These are phyloP conservation scores for Choanephora cucurbitarum DNA, from an alignment of 371 early-diverging fungal genomes.

Conservation along the genomic window DNA sequence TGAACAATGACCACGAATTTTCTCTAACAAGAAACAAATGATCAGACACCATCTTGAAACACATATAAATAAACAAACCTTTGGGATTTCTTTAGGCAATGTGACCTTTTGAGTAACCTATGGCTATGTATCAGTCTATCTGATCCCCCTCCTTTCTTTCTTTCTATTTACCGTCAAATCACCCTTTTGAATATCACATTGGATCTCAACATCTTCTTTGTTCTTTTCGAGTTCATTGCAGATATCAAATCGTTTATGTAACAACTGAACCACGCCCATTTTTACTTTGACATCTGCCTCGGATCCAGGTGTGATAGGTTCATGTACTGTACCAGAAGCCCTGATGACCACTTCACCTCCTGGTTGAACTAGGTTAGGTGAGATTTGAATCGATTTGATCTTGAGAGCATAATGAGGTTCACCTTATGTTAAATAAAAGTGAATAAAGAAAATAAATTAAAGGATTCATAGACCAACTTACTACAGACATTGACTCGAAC, in stretches of 20 bases:
- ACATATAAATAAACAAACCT: constrained; percentile 12
- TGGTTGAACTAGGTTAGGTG: constrained; percentile 15
- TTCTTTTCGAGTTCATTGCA: constrained; percentile 17
- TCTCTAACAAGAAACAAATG: constrained; percentile 6
- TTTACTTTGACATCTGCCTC: constrained; percentile 19
- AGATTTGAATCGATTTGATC: constrained; percentile 4
- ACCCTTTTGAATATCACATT: constrained; percentile 25
- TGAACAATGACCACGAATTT: constrained; percentile 10
- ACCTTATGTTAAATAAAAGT: neutral
- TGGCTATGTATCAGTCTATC: neutral
- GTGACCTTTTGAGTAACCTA: constrained; percentile 23
- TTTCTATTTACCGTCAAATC: constrained; percentile 4
- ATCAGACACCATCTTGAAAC: constrained; percentile 7
- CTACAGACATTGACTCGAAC: constrained; percentile 7
- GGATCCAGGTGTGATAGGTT: constrained; percentile 6
- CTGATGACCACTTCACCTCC: constrained; percentile 19
- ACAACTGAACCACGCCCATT: constrained; percentile 14
- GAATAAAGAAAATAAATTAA: neutral
- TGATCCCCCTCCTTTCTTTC: neutral
- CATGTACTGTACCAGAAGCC: constrained; percentile 12
- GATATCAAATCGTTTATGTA: constrained; percentile 22
- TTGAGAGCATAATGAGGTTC: neutral
- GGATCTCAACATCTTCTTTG: constrained; percentile 20
- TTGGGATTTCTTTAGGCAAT: constrained; percentile 29
- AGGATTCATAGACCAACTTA: neutral